These are phyloP conservation scores for Ascochyta fabae DNA, from an alignment of 2,329 filamentous ascomycete genomes.

Conservation along the genomic window DNA sequence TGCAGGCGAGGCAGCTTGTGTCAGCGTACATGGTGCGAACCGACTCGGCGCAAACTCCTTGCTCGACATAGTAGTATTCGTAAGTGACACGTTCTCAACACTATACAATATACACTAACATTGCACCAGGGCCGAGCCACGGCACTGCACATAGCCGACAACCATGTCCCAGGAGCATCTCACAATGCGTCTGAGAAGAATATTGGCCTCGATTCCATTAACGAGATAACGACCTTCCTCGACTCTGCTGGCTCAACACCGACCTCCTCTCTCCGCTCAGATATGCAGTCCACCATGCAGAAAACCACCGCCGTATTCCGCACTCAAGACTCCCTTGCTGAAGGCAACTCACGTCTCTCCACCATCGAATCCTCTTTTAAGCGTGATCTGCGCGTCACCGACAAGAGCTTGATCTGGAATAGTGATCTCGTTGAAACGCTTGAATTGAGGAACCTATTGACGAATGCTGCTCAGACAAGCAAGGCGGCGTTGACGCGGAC, in stretches of 20 bases:
- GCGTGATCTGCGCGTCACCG: constrained; percentile 47
- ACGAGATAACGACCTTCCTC: constrained; percentile 47
- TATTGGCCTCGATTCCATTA: constrained; percentile 47
- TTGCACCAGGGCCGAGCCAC: constrained; percentile 51
- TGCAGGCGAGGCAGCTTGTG: constrained; percentile 57
- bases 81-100: constrained; percentile 20
- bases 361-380: constrained; percentile 48
- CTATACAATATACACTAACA: neutral
- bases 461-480: constrained; percentile 57
- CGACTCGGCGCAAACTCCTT: constrained; percentile 57
- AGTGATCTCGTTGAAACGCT: constrained; percentile 57
- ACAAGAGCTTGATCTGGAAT: constrained; percentile 59
- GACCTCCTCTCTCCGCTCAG: constrained; percentile 48
- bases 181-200: constrained; percentile 44
- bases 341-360: constrained; percentile 44
- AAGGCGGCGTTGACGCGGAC: constrained; percentile 51
- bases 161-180: constrained; percentile 47
- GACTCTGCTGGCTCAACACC: constrained; percentile 46
- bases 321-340: constrained; percentile 46
- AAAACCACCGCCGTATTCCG: constrained; percentile 56
- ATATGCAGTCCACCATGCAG: constrained; percentile 58
- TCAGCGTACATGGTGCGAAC: constrained; percentile 58
- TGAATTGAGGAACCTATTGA: constrained; percentile 55
- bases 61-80: constrained; percentile 59
- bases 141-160: constrained; percentile 51